A percentile compares a stretch with the other conserved stretches of the same genome.
Evolutionary conservation across 371 early-diverging fungal species (phyloP).

Genomic region (Haplosporangium sp.): DNA sequence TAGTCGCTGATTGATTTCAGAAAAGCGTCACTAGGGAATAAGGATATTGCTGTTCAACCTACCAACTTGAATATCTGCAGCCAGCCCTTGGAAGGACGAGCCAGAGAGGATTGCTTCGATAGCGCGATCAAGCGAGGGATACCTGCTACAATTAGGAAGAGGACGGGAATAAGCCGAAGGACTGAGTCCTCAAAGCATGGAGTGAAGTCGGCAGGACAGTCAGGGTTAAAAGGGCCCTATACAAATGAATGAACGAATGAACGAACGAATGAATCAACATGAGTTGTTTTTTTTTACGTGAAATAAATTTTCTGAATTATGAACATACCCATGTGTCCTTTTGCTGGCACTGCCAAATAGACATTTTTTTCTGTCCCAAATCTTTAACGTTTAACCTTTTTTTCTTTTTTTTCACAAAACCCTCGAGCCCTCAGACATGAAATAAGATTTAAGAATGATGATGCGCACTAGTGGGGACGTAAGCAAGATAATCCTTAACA

Average conservation of each 20-base stretch:
- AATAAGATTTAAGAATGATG: not conserved
- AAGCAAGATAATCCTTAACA: not conserved
- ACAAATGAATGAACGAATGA: not conserved
- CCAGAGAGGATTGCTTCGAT: constrained; percentile 51
- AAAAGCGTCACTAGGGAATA: too few species aligned
- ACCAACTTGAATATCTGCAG: constrained; percentile 70
- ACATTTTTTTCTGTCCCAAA: constrained; percentile 12
- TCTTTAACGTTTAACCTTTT: too few species aligned
- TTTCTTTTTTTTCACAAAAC: too few species aligned
- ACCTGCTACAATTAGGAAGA: constrained; percentile 64
- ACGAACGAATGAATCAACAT: not conserved
- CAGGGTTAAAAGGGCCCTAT: constrained; percentile 75
- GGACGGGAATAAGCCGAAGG: constrained; percentile 60
- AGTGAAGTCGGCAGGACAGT: constrained; percentile 75
- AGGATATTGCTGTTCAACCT: constrained; percentile 8
- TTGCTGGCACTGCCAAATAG: constrained; percentile 43
- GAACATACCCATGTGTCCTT: constrained; percentile 28
- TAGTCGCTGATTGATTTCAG: not conserved
- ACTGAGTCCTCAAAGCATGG: constrained; percentile 83
- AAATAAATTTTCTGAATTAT: not conserved
- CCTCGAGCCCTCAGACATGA: not conserved
- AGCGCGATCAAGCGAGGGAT: constrained; percentile 60
- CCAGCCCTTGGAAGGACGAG: constrained; percentile 60
- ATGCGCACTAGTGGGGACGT: not conserved
- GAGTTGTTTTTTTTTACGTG: not conserved